Evolutionary conservation across 2,329 filamentous ascomycete species (phyloP).

Genomic region (Diaporthe vexans): DNA sequence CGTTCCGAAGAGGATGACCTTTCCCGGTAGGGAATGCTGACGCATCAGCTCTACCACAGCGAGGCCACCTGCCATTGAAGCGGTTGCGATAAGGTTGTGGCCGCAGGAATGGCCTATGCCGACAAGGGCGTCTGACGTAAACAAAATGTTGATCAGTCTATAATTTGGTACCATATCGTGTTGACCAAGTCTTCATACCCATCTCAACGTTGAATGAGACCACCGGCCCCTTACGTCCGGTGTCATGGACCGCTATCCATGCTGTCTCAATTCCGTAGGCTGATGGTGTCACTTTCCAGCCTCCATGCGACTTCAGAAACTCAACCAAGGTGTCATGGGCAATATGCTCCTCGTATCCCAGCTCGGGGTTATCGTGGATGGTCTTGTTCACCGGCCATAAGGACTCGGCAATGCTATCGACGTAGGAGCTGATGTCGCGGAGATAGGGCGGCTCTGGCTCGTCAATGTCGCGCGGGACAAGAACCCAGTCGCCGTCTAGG

Average conservation of each 20-base stretch:
- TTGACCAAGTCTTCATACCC: constrained; percentile 49
- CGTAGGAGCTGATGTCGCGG: constrained; percentile 53
- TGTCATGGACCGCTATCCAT: constrained; percentile 65
- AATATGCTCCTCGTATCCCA: constrained; percentile 62
- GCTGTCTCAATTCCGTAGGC: constrained; percentile 67
- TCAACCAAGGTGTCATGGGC: constrained; percentile 64
- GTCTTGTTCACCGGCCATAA: constrained; percentile 63
- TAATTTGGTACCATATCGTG: fast-evolving
- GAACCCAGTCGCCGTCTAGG: constrained; percentile 17
- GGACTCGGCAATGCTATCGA: constrained; percentile 54
- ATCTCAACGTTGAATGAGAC: constrained; percentile 63
- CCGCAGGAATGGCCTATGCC: constrained; percentile 67
- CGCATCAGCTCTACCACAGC: constrained; percentile 61
- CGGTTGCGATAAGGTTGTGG: constrained; percentile 67
- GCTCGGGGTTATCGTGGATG: constrained; percentile 66
- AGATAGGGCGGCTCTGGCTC: constrained; percentile 44
- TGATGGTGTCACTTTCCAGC: constrained; percentile 65
- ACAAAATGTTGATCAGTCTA: neutral
- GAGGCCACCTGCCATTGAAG: constrained; percentile 61
- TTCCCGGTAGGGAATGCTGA: constrained; percentile 56
- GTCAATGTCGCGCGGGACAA: neutral
- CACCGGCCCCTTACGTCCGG: constrained; percentile 59
- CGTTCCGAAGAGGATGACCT: constrained; percentile 63
- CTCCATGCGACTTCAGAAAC: constrained; percentile 58
- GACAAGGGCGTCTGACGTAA: constrained; percentile 59